These are phyloP conservation scores for Blastomyces silverae DNA, from an alignment of 2,329 filamentous ascomycete genomes.

Conservation along the genomic window DNA sequence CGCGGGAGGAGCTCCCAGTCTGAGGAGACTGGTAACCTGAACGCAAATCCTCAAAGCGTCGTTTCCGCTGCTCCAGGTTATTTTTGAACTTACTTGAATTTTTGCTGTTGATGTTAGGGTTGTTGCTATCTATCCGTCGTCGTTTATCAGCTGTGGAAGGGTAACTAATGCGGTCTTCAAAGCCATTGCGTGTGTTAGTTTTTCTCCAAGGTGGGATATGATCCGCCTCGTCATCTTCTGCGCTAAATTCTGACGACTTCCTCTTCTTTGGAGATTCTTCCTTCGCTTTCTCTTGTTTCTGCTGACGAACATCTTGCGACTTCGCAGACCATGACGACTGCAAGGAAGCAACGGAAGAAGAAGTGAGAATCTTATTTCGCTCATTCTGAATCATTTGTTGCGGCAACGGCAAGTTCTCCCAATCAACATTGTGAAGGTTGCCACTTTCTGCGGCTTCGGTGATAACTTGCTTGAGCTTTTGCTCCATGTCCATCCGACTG, in stretches of 20 bases:
- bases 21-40: slow-evolving; percentile 38
- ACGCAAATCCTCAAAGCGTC: slow-evolving; percentile 64
- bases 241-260: slow-evolving; percentile 63
- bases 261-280: slow-evolving; percentile 51
- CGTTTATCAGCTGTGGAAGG: slow-evolving; percentile 48
- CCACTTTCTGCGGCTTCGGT: slow-evolving; percentile 69
- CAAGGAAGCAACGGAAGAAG: not conserved
- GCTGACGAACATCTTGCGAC: slow-evolving; percentile 22
- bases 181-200: slow-evolving; percentile 54
- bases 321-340: slow-evolving; percentile 31
- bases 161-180: slow-evolving; percentile 72
- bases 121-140: slow-evolving; percentile 41
- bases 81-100: slow-evolving; percentile 81
- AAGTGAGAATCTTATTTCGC: slow-evolving; percentile 47
- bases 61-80: slow-evolving; percentile 78
- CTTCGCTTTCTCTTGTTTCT: slow-evolving; percentile 12
- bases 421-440: slow-evolving; percentile 67
- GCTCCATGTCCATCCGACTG: slow-evolving; percentile 64
- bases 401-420: slow-evolving; percentile 74
- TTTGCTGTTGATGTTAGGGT: slow-evolving; percentile 34
- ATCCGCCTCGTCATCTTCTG: slow-evolving; percentile 47
- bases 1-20: slow-evolving; percentile 33
- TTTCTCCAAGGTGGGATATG: slow-evolving; percentile 65
- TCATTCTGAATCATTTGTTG: slow-evolving; percentile 74
- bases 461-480: slow-evolving; percentile 79